These are phyloP conservation scores for Spongispora temasekensis DNA, from an alignment of 1,284 basidiomycete species.

Conservation along the genomic window DNA sequence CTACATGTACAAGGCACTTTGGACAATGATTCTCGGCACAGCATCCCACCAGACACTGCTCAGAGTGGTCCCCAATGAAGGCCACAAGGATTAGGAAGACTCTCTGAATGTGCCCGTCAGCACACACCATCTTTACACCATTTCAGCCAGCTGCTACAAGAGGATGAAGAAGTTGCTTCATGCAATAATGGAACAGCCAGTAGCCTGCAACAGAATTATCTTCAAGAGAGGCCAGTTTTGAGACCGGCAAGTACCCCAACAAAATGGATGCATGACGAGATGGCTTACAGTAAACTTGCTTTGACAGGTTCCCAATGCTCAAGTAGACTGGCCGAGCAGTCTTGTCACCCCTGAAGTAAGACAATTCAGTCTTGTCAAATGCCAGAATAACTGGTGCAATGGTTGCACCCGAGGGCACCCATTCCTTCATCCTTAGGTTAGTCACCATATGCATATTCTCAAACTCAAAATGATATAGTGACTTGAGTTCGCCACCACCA, in stretches of 20 bases:
- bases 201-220: background rate
- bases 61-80: slow-evolving; percentile 17
- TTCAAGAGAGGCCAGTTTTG: background rate
- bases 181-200: background rate
- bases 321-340: background rate
- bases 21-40: slow-evolving; percentile 21
- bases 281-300: background rate
- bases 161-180: background rate
- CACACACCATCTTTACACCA: background rate
- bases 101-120: background rate
- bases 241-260: background rate
- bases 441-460: background rate
- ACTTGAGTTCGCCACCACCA: slow-evolving; percentile 7
- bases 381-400: background rate
- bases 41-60: slow-evolving; percentile 29
- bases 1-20: slow-evolving; percentile 2
- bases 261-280: background rate
- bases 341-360: background rate
- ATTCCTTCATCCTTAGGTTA: background rate
- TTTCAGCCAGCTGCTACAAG: background rate
- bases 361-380: background rate
- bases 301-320: background rate
- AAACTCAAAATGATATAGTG: background rate
- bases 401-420: background rate
- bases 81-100: slow-evolving; percentile 24